A percentile compares a stretch with the other conserved stretches of the same genome.
phyloP scores from a whole-genome alignment of 78 protist species.

The Dictyostelium intermedium region DNA sequence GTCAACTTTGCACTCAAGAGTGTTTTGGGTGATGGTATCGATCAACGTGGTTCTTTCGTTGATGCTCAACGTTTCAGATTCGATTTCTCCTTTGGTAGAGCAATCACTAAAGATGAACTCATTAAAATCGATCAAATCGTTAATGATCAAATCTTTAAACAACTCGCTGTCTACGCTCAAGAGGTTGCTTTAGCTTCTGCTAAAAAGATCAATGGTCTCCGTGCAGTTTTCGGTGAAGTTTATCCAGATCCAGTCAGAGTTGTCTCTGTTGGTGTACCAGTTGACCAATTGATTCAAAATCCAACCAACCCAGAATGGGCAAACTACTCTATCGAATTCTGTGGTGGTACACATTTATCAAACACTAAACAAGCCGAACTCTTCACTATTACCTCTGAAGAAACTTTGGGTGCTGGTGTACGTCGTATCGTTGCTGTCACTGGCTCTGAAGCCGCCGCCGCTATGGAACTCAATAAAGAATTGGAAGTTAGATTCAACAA shows the following conservation, averaged over 20 bases:
- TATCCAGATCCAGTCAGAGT: slow-evolving; percentile 98
- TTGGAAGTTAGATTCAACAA: not conserved
- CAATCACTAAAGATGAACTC: slow-evolving; percentile 75
- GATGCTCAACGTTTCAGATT: slow-evolving; percentile 89
- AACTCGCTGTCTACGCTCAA: slow-evolving; percentile 74
- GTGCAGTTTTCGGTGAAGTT: slow-evolving; percentile 95
- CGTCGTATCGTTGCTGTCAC: slow-evolving; percentile 93
- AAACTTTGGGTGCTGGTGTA: slow-evolving; percentile 91
- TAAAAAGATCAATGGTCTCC: slow-evolving; percentile 86
- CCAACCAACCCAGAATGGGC: slow-evolving; percentile 83
- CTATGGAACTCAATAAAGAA: slow-evolving; percentile 29
- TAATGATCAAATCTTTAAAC: slow-evolving; percentile 43
- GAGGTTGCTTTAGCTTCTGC: slow-evolving; percentile 89
- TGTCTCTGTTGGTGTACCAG: slow-evolving; percentile 90
- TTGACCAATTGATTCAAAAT: slow-evolving; percentile 82
- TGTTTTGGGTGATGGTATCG: slow-evolving; percentile 85
- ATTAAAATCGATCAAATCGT: slow-evolving; percentile 74
- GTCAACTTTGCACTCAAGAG: slow-evolving; percentile 93
- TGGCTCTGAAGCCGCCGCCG: slow-evolving; percentile 83
- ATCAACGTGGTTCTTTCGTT: slow-evolving; percentile 96
- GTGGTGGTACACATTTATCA: slow-evolving; percentile 96
- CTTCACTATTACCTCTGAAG: slow-evolving; percentile 91
- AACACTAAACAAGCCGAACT: slow-evolving; percentile 78
- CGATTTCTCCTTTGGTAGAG: slow-evolving; percentile 88
- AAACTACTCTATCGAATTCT: slow-evolving; percentile 90